phyloP scores from a whole-genome alignment of 495 filamentous ascomycete genomes.

The Penicillium verhagenii region DNA sequence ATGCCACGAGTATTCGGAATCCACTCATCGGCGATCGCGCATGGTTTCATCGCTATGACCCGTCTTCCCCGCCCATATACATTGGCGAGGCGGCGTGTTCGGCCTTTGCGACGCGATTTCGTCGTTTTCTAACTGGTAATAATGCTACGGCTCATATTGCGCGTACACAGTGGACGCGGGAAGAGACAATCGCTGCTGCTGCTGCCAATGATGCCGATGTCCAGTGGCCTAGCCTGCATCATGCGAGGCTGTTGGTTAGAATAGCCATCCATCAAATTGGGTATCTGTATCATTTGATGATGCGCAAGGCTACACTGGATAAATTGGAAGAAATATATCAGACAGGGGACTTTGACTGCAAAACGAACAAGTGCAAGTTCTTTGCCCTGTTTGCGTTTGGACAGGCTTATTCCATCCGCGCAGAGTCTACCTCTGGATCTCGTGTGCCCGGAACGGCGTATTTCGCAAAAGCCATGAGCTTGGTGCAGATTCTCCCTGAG shows the following conservation, averaged over 20 bases:
- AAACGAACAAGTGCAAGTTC: slow-evolving; percentile 42
- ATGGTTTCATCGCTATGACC: slow-evolving; percentile 46
- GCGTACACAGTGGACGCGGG: slow-evolving; percentile 41
- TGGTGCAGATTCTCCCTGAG: slow-evolving; percentile 43
- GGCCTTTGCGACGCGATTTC: slow-evolving; percentile 47
- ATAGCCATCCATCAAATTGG: slow-evolving; percentile 44
- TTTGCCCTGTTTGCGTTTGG: slow-evolving; percentile 47
- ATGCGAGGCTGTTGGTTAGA: slow-evolving; percentile 41
- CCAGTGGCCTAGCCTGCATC: slow-evolving; percentile 41
- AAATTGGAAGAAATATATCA: slow-evolving; percentile 45
- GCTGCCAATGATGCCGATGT: slow-evolving; percentile 33
- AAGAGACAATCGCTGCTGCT: slow-evolving; percentile 33
- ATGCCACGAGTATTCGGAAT: slow-evolving; percentile 39
- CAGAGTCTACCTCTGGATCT: slow-evolving; percentile 33
- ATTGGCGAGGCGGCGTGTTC: slow-evolving; percentile 48
- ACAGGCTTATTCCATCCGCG: slow-evolving; percentile 42
- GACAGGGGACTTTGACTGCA: slow-evolving; percentile 33
- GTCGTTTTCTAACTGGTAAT: slow-evolving; percentile 40
- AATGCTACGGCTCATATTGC: slow-evolving; percentile 40
- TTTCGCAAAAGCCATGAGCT: slow-evolving; percentile 42
- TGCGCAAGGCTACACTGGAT: slow-evolving; percentile 42
- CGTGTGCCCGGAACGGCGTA: slow-evolving; percentile 44
- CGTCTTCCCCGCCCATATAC: slow-evolving; percentile 45
- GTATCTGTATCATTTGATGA: slow-evolving; percentile 40
- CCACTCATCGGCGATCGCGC: slow-evolving; percentile 43